Base-by-base conservation (phyloP, 495 filamentous ascomycete genomes). In the Penicillium salamii region DNA sequence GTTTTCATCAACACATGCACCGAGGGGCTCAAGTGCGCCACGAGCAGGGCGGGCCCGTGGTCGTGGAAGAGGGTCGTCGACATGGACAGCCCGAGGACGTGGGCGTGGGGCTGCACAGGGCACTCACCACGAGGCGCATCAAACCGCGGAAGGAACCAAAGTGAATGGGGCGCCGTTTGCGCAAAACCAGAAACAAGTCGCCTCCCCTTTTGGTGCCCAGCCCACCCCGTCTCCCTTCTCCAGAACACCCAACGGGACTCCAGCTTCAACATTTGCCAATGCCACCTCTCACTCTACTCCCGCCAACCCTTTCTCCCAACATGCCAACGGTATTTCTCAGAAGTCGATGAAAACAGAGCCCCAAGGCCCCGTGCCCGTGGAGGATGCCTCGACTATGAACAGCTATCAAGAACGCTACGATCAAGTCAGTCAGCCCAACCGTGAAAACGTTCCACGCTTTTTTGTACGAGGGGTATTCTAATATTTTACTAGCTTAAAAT, bases 401-500 rank as follows among this genome's bases (percentile, higher is more conserved):
- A 62, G 51, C 28, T 74, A 72, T 38, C 61, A 62, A 20, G 70
- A 73, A 33, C 69, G 73, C 21, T 75, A 74, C 53, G 73, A 76
- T 26, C 50, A 74, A 66, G 72, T 76, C 24, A 53, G 67, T 36
- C 58, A 47, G 14, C 33, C 35, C 8, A 5, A 26, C 7, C 33
- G 20, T 31, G 24, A 26, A 29, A 29, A 7, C 23, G 36, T 38
- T 8, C 14, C 38, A 3, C 6, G 19, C 13, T 6, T 21, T 11
- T 3, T 42, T 42, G 24, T 9, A n/a, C 20, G 21, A 33, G 28
- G 20, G 40, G 50, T 58, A 24, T 33, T 31, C 66, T 69, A 44
- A 71, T 50, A 21, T 42, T 13, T 12, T 42, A 38, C 55, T 52
- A 80, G 77, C 71, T 80, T 51, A 89, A 88, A 65, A 69, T 82